Conservation (phyloP, 495 filamentous ascomycete genomes). For the Neurospora sp. region DNA sequence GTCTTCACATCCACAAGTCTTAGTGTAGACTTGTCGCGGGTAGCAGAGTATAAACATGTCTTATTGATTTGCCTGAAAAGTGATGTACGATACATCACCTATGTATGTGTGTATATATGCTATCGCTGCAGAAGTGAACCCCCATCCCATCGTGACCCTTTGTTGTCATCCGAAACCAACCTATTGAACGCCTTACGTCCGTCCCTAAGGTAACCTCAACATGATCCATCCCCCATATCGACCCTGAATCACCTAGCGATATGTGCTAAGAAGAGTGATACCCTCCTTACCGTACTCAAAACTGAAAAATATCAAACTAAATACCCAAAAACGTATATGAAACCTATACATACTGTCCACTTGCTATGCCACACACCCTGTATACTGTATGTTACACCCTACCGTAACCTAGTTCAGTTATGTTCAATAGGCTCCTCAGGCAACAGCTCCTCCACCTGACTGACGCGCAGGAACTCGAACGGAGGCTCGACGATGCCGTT, state of each 20-base stretch:
- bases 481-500: constrained; percentile 87
- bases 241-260: neutral
- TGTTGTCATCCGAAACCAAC: neutral
- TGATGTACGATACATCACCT: neutral
- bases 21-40: neutral
- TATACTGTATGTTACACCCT: neutral
- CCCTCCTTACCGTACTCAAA: neutral
- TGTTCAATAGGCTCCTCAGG: constrained; percentile 84
- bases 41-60: neutral
- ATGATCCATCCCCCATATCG: neutral
- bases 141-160: neutral
- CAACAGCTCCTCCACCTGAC: constrained; percentile 61
- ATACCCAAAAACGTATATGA: neutral
- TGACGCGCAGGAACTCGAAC: constrained; percentile 38
- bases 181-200: neutral
- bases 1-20: neutral
- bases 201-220: neutral
- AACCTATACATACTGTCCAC: no score
- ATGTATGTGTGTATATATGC: neutral
- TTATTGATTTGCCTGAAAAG: neutral
- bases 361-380: no score
- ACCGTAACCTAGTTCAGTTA: constrained; percentile 19
- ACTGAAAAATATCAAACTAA: neutral
- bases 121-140: neutral
- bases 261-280: neutral